Percentiles rank a stretch among this genome's conserved stretches.
These are phyloP conservation scores for Forsythia suspensa DNA, from an alignment of 257 asterid species.

Conservation along the genomic window DNA sequence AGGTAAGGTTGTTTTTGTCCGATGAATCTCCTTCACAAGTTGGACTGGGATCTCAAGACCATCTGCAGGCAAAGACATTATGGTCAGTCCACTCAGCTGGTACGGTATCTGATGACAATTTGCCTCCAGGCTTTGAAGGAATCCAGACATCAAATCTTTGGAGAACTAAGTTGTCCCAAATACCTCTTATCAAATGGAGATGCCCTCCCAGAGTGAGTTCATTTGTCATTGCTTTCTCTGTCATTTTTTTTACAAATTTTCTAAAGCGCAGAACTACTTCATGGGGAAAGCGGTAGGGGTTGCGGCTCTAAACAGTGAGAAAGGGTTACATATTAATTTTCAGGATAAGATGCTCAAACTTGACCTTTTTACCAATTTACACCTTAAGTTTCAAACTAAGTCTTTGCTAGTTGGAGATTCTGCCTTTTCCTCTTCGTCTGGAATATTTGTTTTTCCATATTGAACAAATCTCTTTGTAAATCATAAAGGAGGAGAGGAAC, in stretches of 20 bases:
- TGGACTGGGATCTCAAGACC: constrained; percentile 51
- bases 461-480: neutral
- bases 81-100: constrained; percentile 35
- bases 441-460: neutral
- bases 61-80: constrained; percentile 50
- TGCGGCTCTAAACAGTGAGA: neutral
- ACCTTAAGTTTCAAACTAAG: neutral
- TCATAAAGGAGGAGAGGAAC: neutral
- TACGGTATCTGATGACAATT: constrained; percentile 42
- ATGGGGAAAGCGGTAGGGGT: neutral
- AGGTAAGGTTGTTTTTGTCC: constrained; percentile 59
- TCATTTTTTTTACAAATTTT: neutral
- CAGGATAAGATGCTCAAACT: neutral
- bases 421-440: neutral
- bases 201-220: constrained; percentile 49
- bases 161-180: constrained; percentile 42
- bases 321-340: neutral
- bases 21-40: constrained; percentile 68
- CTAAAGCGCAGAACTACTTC: neutral
- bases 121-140: constrained; percentile 68
- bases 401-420: neutral
- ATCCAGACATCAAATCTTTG: constrained; percentile 35
- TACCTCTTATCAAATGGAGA: constrained; percentile 56
- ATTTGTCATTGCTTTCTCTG: neutral
- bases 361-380: neutral